Percentiles rank a stretch among this genome's conserved stretches.
Conservation (phyloP, 2,329 filamentous ascomycete species). For the Cytospora schulzeri region DNA sequence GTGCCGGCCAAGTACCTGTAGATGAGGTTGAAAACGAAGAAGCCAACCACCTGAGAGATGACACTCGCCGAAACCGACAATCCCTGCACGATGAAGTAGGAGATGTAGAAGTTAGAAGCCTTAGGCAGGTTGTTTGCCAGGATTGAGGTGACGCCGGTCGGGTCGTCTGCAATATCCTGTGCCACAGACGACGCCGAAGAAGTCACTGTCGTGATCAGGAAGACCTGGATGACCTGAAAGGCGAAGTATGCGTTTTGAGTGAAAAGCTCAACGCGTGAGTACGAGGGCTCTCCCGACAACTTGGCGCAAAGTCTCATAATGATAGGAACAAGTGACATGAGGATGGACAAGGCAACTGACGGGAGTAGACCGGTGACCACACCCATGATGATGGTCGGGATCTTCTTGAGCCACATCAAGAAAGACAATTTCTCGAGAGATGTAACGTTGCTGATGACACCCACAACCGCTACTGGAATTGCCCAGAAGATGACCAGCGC, state of each 20-base stretch:
- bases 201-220: slow-evolving; percentile 81
- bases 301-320: slow-evolving; percentile 83
- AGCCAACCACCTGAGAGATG: slow-evolving; percentile 70
- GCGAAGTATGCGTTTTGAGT: slow-evolving; percentile 90
- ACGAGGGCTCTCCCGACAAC: slow-evolving; percentile 76
- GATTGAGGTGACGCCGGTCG: slow-evolving; percentile 61
- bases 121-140: slow-evolving; percentile 76
- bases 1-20: slow-evolving; percentile 76
- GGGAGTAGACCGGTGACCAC: slow-evolving; percentile 85
- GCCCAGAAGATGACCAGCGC: slow-evolving; percentile 87
- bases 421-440: slow-evolving; percentile 63
- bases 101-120: slow-evolving; percentile 92
- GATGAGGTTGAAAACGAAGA: slow-evolving; percentile 73
- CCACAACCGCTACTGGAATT: slow-evolving; percentile 75
- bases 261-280: slow-evolving; percentile 80
- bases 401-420: slow-evolving; percentile 68
- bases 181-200: slow-evolving; percentile 76
- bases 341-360: slow-evolving; percentile 72
- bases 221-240: slow-evolving; percentile 90
- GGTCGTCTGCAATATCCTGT: slow-evolving; percentile 63
- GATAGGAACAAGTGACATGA: slow-evolving; percentile 84
- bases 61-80: slow-evolving; percentile 75
- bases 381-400: slow-evolving; percentile 73
- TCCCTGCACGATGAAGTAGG: slow-evolving; percentile 92
- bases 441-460: slow-evolving; percentile 81